A percentile compares a stretch with the other conserved stretches of the same genome.
Conservation (phyloP, 2,329 filamentous ascomycete genomes). For the Zasmidium cellare region DNA sequence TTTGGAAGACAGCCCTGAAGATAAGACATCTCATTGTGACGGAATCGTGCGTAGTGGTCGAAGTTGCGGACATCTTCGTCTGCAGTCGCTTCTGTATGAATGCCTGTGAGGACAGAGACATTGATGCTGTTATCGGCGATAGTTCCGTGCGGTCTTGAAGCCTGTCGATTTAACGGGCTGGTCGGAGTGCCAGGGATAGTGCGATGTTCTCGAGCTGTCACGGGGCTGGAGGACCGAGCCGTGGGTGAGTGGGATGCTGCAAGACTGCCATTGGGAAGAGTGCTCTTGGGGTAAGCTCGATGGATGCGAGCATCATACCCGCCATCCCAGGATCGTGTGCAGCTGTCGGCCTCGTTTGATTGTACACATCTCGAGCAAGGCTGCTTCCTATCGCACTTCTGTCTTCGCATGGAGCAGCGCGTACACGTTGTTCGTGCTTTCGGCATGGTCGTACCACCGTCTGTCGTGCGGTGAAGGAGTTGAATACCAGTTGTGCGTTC, state of each 20-base stretch:
- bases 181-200: not conserved
- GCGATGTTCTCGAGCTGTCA: not conserved
- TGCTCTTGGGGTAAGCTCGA: not conserved
- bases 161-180: not conserved
- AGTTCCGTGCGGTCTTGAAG: not conserved
- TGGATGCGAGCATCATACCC: conserved; percentile 8
- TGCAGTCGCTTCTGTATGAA: not conserved
- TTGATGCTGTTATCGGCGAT: not conserved
- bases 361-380: conserved; percentile 3
- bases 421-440: conserved; percentile 6
- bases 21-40: not conserved
- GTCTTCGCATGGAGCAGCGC: conserved; percentile 7
- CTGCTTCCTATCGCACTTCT: conserved; percentile 5
- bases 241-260: not conserved
- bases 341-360: not conserved
- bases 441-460: conserved; percentile 1
- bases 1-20: not conserved
- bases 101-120: not conserved
- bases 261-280: not conserved
- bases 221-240: not conserved
- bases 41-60: not conserved
- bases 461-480: not conserved
- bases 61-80: not conserved
- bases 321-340: conserved; percentile 1
- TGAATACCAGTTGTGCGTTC: too few relatives aligned